These are phyloP conservation scores for Dichotomocladium elegans DNA, from an alignment of 371 early-diverging fungal species.

Conservation along the genomic window DNA sequence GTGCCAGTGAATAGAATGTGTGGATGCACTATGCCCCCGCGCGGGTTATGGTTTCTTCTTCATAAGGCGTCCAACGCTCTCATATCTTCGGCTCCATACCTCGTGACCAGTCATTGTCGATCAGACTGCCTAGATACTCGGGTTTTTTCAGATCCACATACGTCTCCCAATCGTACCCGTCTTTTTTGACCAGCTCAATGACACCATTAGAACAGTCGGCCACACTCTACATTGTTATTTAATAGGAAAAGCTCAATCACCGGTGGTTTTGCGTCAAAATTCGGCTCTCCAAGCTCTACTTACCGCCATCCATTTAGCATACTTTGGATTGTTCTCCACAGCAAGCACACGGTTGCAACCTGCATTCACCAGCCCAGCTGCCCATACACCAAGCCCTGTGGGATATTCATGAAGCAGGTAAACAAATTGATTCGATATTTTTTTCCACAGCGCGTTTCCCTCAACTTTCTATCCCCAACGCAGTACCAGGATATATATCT, in stretches of 20 bases:
- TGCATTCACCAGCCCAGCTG: conserved; percentile 23
- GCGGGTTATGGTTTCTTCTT: too few species aligned
- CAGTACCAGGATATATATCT: conserved; percentile 45
- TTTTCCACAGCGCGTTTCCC: background rate
- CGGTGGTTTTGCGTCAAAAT: background rate
- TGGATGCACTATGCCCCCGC: conserved; percentile 42
- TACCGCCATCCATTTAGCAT: conserved; percentile 24
- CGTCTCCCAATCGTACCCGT: conserved; percentile 48
- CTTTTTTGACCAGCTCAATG: conserved; percentile 26
- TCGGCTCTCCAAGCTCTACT: background rate
- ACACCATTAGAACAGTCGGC: conserved; percentile 5
- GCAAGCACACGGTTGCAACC: conserved; percentile 34
- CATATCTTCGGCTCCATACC: conserved; percentile 7
- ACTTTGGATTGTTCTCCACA: conserved; percentile 27
- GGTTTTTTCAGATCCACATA: conserved; percentile 30
- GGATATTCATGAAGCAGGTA: background rate
- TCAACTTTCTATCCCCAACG: too few species aligned
- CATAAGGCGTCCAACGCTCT: background rate
- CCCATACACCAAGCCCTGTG: conserved; percentile 43
- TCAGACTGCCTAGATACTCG: conserved; percentile 23
- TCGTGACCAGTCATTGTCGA: conserved; percentile 30
- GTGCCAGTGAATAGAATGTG: conserved; percentile 42
- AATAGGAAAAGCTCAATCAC: background rate
- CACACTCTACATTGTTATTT: conserved; percentile 4
- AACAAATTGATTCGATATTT: background rate